A percentile compares a stretch with the other conserved stretches of the same genome.
These are phyloP conservation scores for Ogataea glucozyma DNA, from an alignment of 805 yeast genomes.

Conservation along the genomic window DNA sequence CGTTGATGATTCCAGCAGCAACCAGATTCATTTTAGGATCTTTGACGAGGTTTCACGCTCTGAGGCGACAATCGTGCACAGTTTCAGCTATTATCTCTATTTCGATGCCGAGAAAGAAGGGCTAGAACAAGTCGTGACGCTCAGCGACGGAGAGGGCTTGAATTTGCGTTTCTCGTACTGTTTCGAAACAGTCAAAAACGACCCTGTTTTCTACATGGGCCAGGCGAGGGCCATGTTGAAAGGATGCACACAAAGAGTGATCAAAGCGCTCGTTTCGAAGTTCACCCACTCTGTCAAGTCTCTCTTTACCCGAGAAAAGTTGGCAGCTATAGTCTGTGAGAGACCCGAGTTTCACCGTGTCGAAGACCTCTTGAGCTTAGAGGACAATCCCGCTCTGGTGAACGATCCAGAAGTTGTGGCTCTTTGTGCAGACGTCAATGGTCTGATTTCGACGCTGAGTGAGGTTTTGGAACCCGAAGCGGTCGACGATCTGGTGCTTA, in stretches of 20 bases:
- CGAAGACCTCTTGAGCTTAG: slow-evolving; percentile 13
- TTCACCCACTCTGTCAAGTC: slow-evolving; percentile 9
- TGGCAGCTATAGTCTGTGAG: slow-evolving; percentile 9
- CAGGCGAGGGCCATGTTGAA: slow-evolving; percentile 17
- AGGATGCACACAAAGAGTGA: slow-evolving; percentile 16
- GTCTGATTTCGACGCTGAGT: slow-evolving; percentile 9
- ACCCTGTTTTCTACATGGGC: slow-evolving; percentile 26
- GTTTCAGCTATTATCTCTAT: slow-evolving; percentile 13
- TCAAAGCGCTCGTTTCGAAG: slow-evolving; percentile 18
- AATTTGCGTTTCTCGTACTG: slow-evolving; percentile 16
- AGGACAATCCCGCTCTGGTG: slow-evolving; percentile 14
- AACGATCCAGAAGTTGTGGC: slow-evolving; percentile 13
- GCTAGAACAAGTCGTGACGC: slow-evolving; percentile 12
- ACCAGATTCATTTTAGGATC: slow-evolving; percentile 15
- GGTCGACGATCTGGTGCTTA: slow-evolving; percentile 15
- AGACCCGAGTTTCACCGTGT: slow-evolving; percentile 11
- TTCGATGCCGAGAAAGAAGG: slow-evolving; percentile 20
- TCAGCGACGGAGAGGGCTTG: slow-evolving; percentile 9
- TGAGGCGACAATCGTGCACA: slow-evolving; percentile 12
- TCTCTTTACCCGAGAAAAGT: slow-evolving; percentile 10
- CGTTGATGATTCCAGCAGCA: slow-evolving; percentile 8
- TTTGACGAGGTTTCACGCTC: slow-evolving; percentile 12
- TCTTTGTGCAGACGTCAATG: slow-evolving; percentile 10
- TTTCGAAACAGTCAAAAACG: slow-evolving; percentile 20
- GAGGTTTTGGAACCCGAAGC: slow-evolving; percentile 14